These are phyloP conservation scores for Guyanaporus albipodus DNA, from an alignment of 768 basidiomycete species.

Conservation along the genomic window DNA sequence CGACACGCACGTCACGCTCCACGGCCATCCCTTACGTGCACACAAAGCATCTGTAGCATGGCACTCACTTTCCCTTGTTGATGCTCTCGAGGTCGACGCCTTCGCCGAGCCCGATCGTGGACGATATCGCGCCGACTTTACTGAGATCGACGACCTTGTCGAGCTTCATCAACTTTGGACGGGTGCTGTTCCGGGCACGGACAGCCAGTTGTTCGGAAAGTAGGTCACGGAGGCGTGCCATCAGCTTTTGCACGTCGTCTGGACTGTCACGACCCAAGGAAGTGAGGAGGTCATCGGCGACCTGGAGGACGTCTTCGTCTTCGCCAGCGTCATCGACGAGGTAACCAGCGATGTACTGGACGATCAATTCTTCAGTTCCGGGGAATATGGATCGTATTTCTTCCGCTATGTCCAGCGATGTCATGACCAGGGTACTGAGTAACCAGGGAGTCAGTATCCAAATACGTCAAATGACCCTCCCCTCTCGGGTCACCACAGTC, in stretches of 20 bases:
- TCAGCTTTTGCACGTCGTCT: constrained; percentile 61
- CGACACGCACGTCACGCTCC: constrained; percentile 2
- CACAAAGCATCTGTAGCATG: background rate
- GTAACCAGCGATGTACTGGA: constrained; percentile 85
- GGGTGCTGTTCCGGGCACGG: constrained; percentile 54
- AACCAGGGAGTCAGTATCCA: too few relatives aligned
- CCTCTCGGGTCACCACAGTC: too few relatives aligned
- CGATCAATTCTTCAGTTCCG: constrained; percentile 79
- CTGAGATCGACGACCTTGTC: constrained; percentile 90
- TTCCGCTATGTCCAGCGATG: constrained; percentile 72
- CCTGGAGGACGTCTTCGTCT: constrained; percentile 80
- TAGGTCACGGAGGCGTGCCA: constrained; percentile 57
- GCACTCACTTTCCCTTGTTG: constrained; percentile 85
- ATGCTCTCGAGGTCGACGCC: constrained; percentile 89
- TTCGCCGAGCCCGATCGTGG: constrained; percentile 72
- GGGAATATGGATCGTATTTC: constrained; percentile 69
- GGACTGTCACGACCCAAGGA: constrained; percentile 66
- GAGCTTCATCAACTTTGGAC: constrained; percentile 66
- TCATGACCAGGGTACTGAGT: constrained; percentile 49
- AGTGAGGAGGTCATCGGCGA: constrained; percentile 68
- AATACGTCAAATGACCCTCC: background rate
- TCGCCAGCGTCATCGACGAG: constrained; percentile 86
- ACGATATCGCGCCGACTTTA: constrained; percentile 71
- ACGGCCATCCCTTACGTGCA: constrained; percentile 1
- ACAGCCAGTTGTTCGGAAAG: constrained; percentile 61